These are phyloP conservation scores for Pulveroboletus frians DNA, from an alignment of 768 basidiomycete species.

Conservation along the genomic window DNA sequence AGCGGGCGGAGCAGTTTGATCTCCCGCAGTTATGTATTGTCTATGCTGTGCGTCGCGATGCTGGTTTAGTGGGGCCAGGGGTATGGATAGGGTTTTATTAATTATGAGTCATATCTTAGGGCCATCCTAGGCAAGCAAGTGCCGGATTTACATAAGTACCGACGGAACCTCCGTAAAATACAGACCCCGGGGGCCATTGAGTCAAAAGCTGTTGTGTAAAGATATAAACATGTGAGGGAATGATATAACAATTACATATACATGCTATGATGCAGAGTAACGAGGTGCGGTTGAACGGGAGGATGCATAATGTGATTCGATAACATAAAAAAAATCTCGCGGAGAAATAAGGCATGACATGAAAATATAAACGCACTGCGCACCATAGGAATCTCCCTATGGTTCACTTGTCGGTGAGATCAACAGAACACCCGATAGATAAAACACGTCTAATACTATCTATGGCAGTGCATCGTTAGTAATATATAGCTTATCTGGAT, in stretches of 20 bases:
- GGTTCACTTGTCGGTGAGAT: conserved; percentile 9
- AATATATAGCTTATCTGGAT: neutral
- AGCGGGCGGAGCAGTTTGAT: conserved; percentile 17
- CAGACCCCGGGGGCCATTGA: neutral
- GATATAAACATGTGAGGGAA: neutral
- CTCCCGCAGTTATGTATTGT: neutral
- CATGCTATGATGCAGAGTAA: neutral
- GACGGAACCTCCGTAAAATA: neutral
- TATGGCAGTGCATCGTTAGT: conserved; percentile 10
- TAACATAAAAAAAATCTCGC: neutral
- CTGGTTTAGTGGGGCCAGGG: neutral
- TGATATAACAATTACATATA: neutral
- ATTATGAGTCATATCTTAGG: conserved; percentile 23
- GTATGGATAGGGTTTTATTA: conserved; percentile 1
- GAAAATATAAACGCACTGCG: neutral
- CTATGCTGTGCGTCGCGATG: neutral
- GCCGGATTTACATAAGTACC: neutral
- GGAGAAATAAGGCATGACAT: neutral
- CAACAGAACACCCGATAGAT: conserved; percentile 13
- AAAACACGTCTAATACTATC: conserved; percentile 29
- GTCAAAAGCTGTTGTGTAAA: neutral
- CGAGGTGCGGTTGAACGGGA: neutral
- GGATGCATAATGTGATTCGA: neutral
- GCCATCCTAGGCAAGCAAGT: neutral
- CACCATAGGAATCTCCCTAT: neutral